Evolutionary conservation across 208 protist genomes (phyloP).

Genomic region (Wallacemonas collosoma): DNA sequence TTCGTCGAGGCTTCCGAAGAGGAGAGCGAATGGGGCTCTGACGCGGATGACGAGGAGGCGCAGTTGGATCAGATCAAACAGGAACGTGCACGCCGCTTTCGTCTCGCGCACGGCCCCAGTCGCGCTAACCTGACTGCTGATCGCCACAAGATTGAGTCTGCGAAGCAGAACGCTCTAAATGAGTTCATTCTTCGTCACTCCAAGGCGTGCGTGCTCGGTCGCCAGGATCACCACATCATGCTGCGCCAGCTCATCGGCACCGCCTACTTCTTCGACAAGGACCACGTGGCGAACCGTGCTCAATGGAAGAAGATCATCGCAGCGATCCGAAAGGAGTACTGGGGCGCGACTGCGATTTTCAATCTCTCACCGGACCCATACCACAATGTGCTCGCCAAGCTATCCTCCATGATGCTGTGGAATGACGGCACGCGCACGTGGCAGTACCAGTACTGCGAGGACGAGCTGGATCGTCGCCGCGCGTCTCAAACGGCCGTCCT

Average conservation of each 20-base stretch:
- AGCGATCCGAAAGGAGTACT: slow-evolving; percentile 78
- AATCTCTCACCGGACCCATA: slow-evolving; percentile 85
- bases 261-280: slow-evolving; percentile 65
- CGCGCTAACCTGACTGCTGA: slow-evolving; percentile 48
- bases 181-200: slow-evolving; percentile 68
- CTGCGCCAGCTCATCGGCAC: slow-evolving; percentile 71
- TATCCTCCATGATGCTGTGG: slow-evolving; percentile 92
- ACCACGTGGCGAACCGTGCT: slow-evolving; percentile 54
- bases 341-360: slow-evolving; percentile 73
- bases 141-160: slow-evolving; percentile 53
- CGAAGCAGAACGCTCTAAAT: slow-evolving; percentile 71
- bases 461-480: slow-evolving; percentile 53
- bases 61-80: neutral
- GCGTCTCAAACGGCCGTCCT: slow-evolving; percentile 53
- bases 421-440: slow-evolving; percentile 56
- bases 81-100: slow-evolving; percentile 2
- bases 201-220: slow-evolving; percentile 47
- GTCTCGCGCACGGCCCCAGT: slow-evolving; percentile 46
- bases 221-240: slow-evolving; percentile 87
- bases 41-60: slow-evolving; percentile 15
- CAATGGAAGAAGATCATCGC: slow-evolving; percentile 73
- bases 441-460: slow-evolving; percentile 67
- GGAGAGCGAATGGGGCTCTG: slow-evolving; percentile 20
- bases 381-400: slow-evolving; percentile 71
- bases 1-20: slow-evolving; percentile 29